Evolutionary conservation across 768 basidiomycete species (phyloP).

Genomic region (Boletales sp.): DNA sequence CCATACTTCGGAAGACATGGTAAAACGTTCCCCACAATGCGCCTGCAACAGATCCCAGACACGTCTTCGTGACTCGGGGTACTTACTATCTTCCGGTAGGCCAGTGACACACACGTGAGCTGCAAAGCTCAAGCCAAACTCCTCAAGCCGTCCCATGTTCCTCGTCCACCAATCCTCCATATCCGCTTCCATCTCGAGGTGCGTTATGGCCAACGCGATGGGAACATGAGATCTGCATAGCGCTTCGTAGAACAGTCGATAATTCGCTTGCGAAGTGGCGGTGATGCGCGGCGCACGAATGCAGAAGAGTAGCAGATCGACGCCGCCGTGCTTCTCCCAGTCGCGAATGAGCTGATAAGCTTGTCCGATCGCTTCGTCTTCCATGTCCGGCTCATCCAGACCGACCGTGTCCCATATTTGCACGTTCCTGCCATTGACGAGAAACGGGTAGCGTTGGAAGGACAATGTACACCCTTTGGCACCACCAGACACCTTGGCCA

Average conservation of each 20-base stretch:
- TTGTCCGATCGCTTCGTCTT: neutral
- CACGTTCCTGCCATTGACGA: neutral
- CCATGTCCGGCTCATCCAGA: neutral
- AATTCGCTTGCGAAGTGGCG: constrained; percentile 1
- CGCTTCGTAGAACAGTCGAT: neutral
- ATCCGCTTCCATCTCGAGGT: neutral
- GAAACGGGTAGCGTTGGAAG: neutral
- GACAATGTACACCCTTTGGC: neutral
- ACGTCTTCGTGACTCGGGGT: neutral
- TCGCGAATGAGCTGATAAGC: constrained; percentile 1
- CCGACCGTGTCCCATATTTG: neutral
- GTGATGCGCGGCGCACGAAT: constrained; percentile 1
- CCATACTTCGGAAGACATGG: constrained; percentile 1
- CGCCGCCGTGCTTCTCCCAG: neutral
- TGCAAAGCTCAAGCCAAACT: neutral
- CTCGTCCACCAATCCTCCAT: constrained; percentile 3
- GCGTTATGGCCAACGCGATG: constrained; percentile 1
- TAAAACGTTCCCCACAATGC: constrained; percentile 1
- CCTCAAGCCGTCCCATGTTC: neutral
- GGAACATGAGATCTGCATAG: neutral
- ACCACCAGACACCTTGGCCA: neutral
- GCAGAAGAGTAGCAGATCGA: constrained; percentile 1
- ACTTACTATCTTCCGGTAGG: neutral
- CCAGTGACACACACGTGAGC: constrained; percentile 1
- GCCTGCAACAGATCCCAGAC: constrained; percentile 1